Percentiles rank a stretch among this genome's conserved stretches.
Evolutionary conservation across 2,329 filamentous ascomycete species (phyloP).

Genomic region (Penicillium thymicola): DNA sequence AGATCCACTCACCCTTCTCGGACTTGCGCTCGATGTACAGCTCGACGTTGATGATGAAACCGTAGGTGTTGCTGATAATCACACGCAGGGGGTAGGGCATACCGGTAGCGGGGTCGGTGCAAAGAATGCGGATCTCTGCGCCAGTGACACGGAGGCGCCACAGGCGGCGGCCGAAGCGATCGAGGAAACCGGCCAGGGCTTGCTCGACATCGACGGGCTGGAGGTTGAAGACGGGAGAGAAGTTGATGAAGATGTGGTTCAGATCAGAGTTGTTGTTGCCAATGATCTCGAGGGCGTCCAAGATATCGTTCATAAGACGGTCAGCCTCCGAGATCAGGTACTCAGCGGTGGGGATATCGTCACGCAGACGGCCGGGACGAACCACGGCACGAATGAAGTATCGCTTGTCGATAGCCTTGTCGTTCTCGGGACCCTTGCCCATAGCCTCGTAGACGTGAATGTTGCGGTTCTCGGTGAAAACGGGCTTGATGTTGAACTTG

Average conservation of each 20-base stretch:
- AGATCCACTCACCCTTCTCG: conserved; percentile 96
- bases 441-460: conserved; percentile 98
- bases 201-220: conserved; percentile 86
- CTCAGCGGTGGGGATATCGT: conserved; percentile 97
- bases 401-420: conserved; percentile 68
- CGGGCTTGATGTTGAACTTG: conserved; percentile 97
- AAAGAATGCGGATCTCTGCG: conserved; percentile 97
- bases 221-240: conserved; percentile 92
- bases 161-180: conserved; percentile 89
- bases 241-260: conserved; percentile 99
- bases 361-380: conserved; percentile 85
- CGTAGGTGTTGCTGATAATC: conserved; percentile 96
- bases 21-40: conserved; percentile 97
- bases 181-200: conserved; percentile 89
- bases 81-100: conserved; percentile 89
- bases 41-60: conserved; percentile 96
- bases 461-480: conserved; percentile 98
- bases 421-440: conserved; percentile 89
- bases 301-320: conserved; percentile 93
- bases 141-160: conserved; percentile 96
- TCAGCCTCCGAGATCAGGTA: conserved; percentile 98
- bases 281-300: conserved; percentile 96
- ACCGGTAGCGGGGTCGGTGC: conserved; percentile 82
- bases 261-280: conserved; percentile 99
- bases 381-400: conserved; percentile 98